These are phyloP conservation scores for Candida quercuum DNA, from an alignment of 805 yeast genomes.

Conservation along the genomic window DNA sequence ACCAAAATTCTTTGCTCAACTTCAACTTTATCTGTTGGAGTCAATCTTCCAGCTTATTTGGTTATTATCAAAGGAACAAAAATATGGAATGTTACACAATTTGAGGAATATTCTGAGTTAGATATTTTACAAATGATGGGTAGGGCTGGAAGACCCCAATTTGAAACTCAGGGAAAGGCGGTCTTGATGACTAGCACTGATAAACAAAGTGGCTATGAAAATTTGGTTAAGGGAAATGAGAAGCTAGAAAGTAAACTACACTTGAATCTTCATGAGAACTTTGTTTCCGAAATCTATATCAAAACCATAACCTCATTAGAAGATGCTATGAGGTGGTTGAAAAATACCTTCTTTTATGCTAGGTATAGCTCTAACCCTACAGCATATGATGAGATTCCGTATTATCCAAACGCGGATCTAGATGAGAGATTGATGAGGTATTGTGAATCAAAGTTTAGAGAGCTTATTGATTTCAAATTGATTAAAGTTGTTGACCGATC, in stretches of 20 bases:
- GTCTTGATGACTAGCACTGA: slow-evolving; percentile 40
- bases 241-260: slow-evolving; percentile 43
- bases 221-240: slow-evolving; percentile 36
- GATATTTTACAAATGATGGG: slow-evolving; percentile 62
- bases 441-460: slow-evolving; percentile 28
- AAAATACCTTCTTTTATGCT: slow-evolving; percentile 44
- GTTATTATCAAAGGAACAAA: slow-evolving; percentile 61
- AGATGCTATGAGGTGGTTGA: slow-evolving; percentile 41
- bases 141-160: slow-evolving; percentile 59
- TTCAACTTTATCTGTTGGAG: slow-evolving; percentile 57
- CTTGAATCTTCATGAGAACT: slow-evolving; percentile 32
- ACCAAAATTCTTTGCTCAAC: slow-evolving; percentile 47
- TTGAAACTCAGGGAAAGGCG: slow-evolving; percentile 43
- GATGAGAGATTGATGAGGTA: slow-evolving; percentile 30
- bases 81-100: slow-evolving; percentile 46
- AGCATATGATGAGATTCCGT: slow-evolving; percentile 31
- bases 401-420: slow-evolving; percentile 14
- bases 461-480: slow-evolving; percentile 28
- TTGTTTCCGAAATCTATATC: slow-evolving; percentile 40
- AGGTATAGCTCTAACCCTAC: slow-evolving; percentile 35
- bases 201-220: slow-evolving; percentile 33
- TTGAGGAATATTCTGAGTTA: slow-evolving; percentile 47
- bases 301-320: slow-evolving; percentile 31
- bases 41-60: slow-evolving; percentile 55
- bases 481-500: slow-evolving; percentile 14